Evolutionary conservation across 345 rosid species (phyloP).

Genomic region (Euclidium syriacum): DNA sequence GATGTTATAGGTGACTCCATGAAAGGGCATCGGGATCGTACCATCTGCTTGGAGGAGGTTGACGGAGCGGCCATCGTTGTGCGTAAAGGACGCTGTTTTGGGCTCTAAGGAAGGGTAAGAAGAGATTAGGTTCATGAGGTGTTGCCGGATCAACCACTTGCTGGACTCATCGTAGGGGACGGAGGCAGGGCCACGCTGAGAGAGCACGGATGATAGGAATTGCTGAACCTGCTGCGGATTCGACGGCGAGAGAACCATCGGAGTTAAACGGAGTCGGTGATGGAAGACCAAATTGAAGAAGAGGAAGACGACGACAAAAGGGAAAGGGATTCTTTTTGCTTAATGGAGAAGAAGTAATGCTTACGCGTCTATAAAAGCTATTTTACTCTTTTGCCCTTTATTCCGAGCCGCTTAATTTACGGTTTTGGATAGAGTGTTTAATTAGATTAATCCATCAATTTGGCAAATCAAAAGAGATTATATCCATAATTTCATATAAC

Average conservation of each 20-base stretch:
- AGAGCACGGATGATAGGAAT: constrained; percentile 77
- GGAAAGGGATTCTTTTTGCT: neutral
- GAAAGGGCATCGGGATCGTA: constrained; percentile 79
- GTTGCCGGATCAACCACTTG: constrained; percentile 92
- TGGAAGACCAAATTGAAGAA: constrained; percentile 9
- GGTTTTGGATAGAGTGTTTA: neutral
- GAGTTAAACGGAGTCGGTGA: neutral
- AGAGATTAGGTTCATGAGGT: constrained; percentile 60
- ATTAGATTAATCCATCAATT: neutral
- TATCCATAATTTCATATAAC: too few relatives aligned
- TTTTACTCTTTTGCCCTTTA: constrained; percentile 7
- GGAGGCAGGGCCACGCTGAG: constrained; percentile 85
- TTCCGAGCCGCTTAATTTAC: neutral
- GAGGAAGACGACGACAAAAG: constrained; percentile 1
- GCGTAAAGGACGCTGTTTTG: constrained; percentile 83
- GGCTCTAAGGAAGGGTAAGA: constrained; percentile 76
- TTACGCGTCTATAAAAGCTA: neutral
- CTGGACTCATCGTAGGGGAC: constrained; percentile 83
- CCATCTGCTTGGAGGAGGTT: constrained; percentile 95
- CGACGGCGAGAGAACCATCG: constrained; percentile 41
- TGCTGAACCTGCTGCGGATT: constrained; percentile 64
- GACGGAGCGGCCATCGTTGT: constrained; percentile 97
- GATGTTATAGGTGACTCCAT: constrained; percentile 86
- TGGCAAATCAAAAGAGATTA: too few relatives aligned
- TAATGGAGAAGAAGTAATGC: neutral